A percentile compares a stretch with the other conserved stretches of the same genome.
These are phyloP conservation scores for Cucurbita pepo DNA, from an alignment of 306 rosid genomes.

Conservation along the genomic window DNA sequence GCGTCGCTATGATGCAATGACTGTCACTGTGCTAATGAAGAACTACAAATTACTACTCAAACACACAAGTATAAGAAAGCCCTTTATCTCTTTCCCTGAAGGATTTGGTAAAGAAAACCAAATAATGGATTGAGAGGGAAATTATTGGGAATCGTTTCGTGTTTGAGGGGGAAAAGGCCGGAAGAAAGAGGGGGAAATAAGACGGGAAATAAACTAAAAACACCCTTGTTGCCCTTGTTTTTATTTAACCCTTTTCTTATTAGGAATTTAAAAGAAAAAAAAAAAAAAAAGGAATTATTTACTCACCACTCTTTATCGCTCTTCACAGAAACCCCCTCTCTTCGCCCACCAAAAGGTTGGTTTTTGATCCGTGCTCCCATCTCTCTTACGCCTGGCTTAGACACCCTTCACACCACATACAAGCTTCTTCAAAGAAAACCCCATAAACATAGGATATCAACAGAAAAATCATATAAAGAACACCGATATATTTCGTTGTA, in stretches of 20 bases:
- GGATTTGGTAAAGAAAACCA: neutral
- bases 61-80: neutral
- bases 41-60: neutral
- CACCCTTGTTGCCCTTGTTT: neutral
- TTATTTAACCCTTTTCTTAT: neutral
- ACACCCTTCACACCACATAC: constrained; percentile 7
- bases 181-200: neutral
- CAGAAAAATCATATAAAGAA: neutral
- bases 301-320: neutral
- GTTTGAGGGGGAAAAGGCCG: neutral
- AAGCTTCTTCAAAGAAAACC: neutral
- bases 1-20: neutral
- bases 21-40: neutral
- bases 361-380: neutral
- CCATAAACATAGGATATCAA: neutral
- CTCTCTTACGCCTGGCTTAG: constrained; percentile 4
- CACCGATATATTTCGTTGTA: neutral
- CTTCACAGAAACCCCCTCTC: constrained; percentile 4
- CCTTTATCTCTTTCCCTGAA: neutral
- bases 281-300: neutral
- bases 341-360: neutral
- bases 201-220: neutral
- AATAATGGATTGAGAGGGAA: neutral
- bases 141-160: neutral
- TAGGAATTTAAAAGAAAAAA: too few relatives aligned